phyloP scores from a whole-genome alignment of 2,329 filamentous ascomycete species.

The Stachybotrys echinatus region DNA sequence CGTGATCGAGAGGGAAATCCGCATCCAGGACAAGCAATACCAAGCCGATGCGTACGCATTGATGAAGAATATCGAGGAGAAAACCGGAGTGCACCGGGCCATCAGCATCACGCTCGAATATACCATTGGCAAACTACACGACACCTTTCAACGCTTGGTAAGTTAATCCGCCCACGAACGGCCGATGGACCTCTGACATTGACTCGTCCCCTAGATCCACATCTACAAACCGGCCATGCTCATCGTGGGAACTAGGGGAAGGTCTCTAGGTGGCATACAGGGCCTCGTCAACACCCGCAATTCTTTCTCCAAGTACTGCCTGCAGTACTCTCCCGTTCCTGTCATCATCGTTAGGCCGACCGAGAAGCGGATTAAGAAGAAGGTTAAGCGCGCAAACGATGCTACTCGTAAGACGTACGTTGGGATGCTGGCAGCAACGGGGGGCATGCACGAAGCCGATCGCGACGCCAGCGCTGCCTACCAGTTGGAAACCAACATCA shows the following conservation, averaged over 20 bases:
- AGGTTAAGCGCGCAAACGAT: slow-evolving; percentile 76
- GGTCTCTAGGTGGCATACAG: slow-evolving; percentile 80
- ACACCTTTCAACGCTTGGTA: slow-evolving; percentile 87
- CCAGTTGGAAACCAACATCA: slow-evolving; percentile 49
- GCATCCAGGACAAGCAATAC: slow-evolving; percentile 65
- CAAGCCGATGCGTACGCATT: slow-evolving; percentile 69
- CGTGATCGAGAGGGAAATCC: slow-evolving; percentile 79
- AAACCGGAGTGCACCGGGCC: slow-evolving; percentile 74
- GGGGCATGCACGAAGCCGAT: slow-evolving; percentile 53
- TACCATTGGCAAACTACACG: slow-evolving; percentile 82
- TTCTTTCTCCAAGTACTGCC: slow-evolving; percentile 89
- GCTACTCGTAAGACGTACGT: slow-evolving; percentile 71
- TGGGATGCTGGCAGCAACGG: slow-evolving; percentile 64
- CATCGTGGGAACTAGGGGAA: slow-evolving; percentile 82
- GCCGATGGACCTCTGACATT: slow-evolving; percentile 8
- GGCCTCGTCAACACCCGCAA: slow-evolving; percentile 72
- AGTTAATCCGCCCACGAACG: slow-evolving; percentile 16
- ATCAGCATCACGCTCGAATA: slow-evolving; percentile 85
- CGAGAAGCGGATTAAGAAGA: slow-evolving; percentile 85
- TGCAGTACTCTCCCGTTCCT: slow-evolving; percentile 88
- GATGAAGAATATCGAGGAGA: slow-evolving; percentile 70
- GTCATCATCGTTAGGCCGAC: slow-evolving; percentile 88
- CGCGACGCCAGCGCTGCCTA: slow-evolving; percentile 47
- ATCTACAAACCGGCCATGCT: slow-evolving; percentile 89
- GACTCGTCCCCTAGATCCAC: slow-evolving; percentile 59